Conservation (phyloP, 371 early-diverging fungal species). For the Haplosporangium sp. region DNA sequence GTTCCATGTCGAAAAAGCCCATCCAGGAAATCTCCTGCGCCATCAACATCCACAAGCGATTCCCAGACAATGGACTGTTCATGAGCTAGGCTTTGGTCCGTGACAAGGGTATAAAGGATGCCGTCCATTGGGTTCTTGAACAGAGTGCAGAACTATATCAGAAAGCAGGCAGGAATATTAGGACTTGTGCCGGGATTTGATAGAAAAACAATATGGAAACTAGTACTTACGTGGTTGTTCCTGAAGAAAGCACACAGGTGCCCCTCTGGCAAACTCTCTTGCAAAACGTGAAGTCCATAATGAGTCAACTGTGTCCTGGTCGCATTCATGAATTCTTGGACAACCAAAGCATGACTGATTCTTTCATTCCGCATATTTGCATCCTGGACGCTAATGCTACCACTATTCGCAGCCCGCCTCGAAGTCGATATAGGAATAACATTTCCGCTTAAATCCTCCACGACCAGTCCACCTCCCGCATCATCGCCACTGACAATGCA, state of each 20-base stretch:
- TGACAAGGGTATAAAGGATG: slow-evolving; percentile 83
- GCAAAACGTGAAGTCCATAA: slow-evolving; percentile 76
- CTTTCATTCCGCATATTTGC: slow-evolving; percentile 12
- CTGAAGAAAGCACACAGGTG: slow-evolving; percentile 86
- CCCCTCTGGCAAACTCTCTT: slow-evolving; percentile 68
- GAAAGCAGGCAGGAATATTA: neutral
- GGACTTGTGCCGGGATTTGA: no score
- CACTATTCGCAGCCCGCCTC: neutral
- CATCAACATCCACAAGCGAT: slow-evolving; percentile 73
- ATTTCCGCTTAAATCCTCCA: slow-evolving; percentile 39
- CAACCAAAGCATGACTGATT: slow-evolving; percentile 59
- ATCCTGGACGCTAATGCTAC: slow-evolving; percentile 14
- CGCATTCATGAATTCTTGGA: slow-evolving; percentile 72
- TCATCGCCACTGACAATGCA: slow-evolving; percentile 78
- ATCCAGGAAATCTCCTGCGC: slow-evolving; percentile 72
- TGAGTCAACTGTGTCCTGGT: slow-evolving; percentile 90
- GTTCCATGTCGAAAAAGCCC: slow-evolving; percentile 63
- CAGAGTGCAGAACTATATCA: slow-evolving; percentile 80
- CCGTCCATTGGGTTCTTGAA: slow-evolving; percentile 70
- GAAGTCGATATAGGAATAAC: slow-evolving; percentile 13
- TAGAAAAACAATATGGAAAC: neutral
- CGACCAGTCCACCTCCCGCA: slow-evolving; percentile 54
- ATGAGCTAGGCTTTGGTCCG: slow-evolving; percentile 84
- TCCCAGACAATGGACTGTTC: slow-evolving; percentile 82
- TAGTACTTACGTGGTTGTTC: slow-evolving; percentile 84